phyloP scores from a whole-genome alignment of 257 asterid genomes.

The Solanum lycopersicoides region DNA sequence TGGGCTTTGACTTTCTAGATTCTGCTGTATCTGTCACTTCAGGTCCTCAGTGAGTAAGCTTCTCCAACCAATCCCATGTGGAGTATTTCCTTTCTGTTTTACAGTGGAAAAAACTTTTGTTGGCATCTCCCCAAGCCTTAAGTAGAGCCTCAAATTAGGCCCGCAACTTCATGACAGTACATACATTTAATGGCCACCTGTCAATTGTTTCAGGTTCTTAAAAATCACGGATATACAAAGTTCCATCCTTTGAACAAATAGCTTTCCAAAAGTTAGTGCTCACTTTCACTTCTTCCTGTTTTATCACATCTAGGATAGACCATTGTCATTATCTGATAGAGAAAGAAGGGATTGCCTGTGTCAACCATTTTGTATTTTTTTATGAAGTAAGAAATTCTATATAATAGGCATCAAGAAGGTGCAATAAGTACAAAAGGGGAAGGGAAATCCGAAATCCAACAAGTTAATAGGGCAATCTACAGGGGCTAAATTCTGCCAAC shows the following conservation, averaged over 20 bases:
- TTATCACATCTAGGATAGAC: background rate
- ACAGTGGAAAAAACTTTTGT: background rate
- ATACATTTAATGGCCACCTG: background rate
- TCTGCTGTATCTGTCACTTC: conserved; percentile 78
- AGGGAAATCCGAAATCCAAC: background rate
- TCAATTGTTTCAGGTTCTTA: background rate
- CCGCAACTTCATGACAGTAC: background rate
- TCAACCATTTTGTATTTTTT: background rate
- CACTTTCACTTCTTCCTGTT: background rate
- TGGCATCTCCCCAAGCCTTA: background rate
- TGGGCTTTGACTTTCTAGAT: conserved; percentile 83
- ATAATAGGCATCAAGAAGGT: background rate
- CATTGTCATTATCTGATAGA: background rate
- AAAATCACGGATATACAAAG: background rate
- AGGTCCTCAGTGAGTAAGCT: conserved; percentile 95
- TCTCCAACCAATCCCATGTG: conserved; percentile 26
- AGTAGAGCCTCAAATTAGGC: background rate
- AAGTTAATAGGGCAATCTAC: background rate
- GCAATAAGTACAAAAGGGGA: background rate
- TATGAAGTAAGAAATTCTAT: background rate
- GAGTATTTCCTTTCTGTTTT: background rate
- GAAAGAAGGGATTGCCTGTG: background rate
- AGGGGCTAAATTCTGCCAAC: background rate
- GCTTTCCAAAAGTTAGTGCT: background rate
- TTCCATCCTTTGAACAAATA: background rate